Conservation (phyloP, 2,329 filamentous ascomycete species). For the Fusarium nodosum region DNA sequence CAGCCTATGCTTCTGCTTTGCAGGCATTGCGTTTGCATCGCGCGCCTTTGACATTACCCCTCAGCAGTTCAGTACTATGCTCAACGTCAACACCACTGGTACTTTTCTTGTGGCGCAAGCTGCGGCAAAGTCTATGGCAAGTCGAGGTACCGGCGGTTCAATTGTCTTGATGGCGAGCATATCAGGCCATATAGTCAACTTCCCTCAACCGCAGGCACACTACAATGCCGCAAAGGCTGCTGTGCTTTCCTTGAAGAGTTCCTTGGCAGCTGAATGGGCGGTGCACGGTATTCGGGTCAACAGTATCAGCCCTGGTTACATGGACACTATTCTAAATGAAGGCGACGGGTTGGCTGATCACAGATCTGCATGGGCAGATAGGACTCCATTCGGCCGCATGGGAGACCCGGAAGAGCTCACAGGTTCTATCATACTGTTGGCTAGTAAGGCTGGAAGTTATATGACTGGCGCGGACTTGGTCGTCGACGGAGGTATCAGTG, state of each 20-base stretch:
- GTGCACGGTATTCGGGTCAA: slow-evolving; percentile 18
- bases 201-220: slow-evolving; percentile 76
- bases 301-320: slow-evolving; percentile 28
- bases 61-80: slow-evolving; percentile 71
- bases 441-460: slow-evolving; percentile 29
- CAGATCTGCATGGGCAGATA: slow-evolving; percentile 15
- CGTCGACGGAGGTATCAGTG: slow-evolving; percentile 27
- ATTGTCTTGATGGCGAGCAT: slow-evolving; percentile 78
- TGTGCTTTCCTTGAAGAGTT: slow-evolving; percentile 21
- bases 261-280: slow-evolving; percentile 24
- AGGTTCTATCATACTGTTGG: slow-evolving; percentile 15
- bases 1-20: slow-evolving; percentile 25
- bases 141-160: slow-evolving; percentile 65
- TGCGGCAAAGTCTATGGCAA: slow-evolving; percentile 55
- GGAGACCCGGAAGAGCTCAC: slow-evolving; percentile 23
- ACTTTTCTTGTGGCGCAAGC: slow-evolving; percentile 79
- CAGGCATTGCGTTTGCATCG: slow-evolving; percentile 52
- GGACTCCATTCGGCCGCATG: slow-evolving; percentile 24
- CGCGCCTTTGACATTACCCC: slow-evolving; percentile 71
- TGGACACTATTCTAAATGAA: slow-evolving; percentile 28
- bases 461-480: slow-evolving; percentile 24
- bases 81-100: slow-evolving; percentile 81
- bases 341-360: slow-evolving; percentile 24
- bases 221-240: slow-evolving; percentile 70
- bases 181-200: slow-evolving; percentile 77